A percentile compares a stretch with the other conserved stretches of the same genome.
These are phyloP conservation scores for Knoxia roxburghii DNA, from an alignment of 257 asterid species.

Conservation along the genomic window DNA sequence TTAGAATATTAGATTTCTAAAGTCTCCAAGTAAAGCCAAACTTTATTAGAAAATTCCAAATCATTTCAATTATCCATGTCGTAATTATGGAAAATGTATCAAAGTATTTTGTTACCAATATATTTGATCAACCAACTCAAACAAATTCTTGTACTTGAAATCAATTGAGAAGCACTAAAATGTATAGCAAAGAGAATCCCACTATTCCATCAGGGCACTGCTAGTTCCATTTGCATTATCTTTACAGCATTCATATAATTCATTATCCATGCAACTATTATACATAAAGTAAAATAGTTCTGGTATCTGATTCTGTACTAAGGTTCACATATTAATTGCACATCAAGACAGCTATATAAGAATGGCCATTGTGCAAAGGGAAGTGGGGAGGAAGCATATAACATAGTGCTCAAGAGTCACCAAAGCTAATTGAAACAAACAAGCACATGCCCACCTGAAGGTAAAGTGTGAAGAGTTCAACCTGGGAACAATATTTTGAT, in stretches of 20 bases:
- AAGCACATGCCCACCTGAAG: conserved; percentile 51
- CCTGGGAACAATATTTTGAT: conserved; percentile 49
- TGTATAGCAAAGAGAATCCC: not conserved
- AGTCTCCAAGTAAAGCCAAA: not conserved
- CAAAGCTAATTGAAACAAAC: not conserved
- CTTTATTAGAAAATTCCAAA: not conserved
- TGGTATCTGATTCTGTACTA: not conserved
- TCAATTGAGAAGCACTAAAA: not conserved
- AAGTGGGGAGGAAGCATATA: not conserved
- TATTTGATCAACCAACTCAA: not conserved
- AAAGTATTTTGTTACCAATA: not conserved
- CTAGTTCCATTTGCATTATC: not conserved
- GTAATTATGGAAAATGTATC: not conserved
- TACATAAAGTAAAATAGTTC: not conserved
- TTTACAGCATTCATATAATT: not conserved
- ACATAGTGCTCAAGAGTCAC: not conserved
- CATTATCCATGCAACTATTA: not conserved
- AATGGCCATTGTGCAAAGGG: not conserved
- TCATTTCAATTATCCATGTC: not conserved
- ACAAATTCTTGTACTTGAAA: not conserved
- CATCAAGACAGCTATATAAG: not conserved
- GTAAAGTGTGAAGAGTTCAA: conserved; percentile 58
- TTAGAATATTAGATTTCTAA: too few species aligned
- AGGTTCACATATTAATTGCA: not conserved
- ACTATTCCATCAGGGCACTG: not conserved